phyloP scores from a whole-genome alignment of 73 alveolate species.

The Blepharisma japonicum region DNA sequence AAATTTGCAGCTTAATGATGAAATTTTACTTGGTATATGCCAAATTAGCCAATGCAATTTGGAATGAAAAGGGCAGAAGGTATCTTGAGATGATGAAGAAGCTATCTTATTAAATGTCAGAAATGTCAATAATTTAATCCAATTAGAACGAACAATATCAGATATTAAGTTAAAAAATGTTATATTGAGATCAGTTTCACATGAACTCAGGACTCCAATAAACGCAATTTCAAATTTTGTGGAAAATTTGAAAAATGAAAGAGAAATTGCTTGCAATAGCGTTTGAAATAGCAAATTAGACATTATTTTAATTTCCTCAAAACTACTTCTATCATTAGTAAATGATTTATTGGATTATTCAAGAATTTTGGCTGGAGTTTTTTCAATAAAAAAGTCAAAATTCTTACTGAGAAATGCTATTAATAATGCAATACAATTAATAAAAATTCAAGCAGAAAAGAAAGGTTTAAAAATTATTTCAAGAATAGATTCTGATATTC shows the following conservation, averaged over 20 bases:
- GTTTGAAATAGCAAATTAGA: background rate
- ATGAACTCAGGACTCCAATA: slow-evolving; percentile 32
- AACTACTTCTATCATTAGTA: slow-evolving; percentile 30
- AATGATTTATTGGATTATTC: slow-evolving; percentile 49
- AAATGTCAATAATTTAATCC: too few species aligned
- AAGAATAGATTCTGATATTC: background rate
- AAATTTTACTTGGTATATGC: too few species aligned
- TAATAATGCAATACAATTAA: slow-evolving; percentile 17
- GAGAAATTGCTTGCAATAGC: background rate
- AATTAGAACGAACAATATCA: too few species aligned
- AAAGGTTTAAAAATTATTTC: slow-evolving; percentile 34
- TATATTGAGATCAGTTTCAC: slow-evolving; percentile 33
- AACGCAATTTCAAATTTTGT: slow-evolving; percentile 16
- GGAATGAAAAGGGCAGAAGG: too few species aligned
- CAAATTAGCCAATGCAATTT: too few species aligned
- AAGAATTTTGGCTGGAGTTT: slow-evolving; percentile 33
- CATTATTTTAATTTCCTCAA: slow-evolving; percentile 22
- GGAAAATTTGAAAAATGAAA: background rate
- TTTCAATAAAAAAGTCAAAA: slow-evolving; percentile 11
- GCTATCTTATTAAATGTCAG: too few species aligned
- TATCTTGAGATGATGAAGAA: too few species aligned
- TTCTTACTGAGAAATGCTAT: slow-evolving; percentile 21
- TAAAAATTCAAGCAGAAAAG: slow-evolving; percentile 31
- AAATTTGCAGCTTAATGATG: too few species aligned
- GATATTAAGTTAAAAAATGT: background rate